Evolutionary conservation across 257 asterid species (phyloP).

Genomic region (Nicotiana tabacum): DNA sequence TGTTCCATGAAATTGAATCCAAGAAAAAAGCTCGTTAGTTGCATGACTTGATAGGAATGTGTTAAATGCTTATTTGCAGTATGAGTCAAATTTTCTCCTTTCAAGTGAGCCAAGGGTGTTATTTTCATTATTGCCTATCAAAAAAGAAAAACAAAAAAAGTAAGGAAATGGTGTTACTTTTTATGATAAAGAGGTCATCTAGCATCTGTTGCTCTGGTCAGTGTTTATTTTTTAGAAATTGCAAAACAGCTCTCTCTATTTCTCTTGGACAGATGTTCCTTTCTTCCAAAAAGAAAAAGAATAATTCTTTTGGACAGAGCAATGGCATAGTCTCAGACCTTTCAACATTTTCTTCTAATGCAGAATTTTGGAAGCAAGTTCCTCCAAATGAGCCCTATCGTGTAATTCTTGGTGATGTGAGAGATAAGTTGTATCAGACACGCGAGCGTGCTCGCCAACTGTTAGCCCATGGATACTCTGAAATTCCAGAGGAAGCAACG

Average conservation of each 20-base stretch:
- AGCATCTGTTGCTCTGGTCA: neutral
- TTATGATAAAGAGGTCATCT: neutral
- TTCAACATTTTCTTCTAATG: neutral
- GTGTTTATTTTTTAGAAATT: neutral
- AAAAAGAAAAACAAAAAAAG: neutral
- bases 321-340: neutral
- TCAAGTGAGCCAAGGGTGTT: neutral
- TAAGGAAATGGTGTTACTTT: neutral
- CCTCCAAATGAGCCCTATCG: conserved; percentile 48
- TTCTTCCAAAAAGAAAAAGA: neutral
- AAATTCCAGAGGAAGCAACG: conserved; percentile 40
- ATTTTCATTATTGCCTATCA: neutral
- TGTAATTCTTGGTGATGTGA: conserved; percentile 44
- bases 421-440: conserved; percentile 45
- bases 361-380: conserved; percentile 50
- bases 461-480: conserved; percentile 38
- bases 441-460: conserved; percentile 51
- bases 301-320: neutral
- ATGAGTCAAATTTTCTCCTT: neutral
- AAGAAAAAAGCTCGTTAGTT: neutral
- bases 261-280: neutral
- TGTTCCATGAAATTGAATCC: neutral
- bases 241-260: neutral
- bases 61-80: neutral
- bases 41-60: neutral